phyloP scores from a whole-genome alignment of 192 early-diverging fungal genomes.

The Backusella mclennaniae region DNA sequence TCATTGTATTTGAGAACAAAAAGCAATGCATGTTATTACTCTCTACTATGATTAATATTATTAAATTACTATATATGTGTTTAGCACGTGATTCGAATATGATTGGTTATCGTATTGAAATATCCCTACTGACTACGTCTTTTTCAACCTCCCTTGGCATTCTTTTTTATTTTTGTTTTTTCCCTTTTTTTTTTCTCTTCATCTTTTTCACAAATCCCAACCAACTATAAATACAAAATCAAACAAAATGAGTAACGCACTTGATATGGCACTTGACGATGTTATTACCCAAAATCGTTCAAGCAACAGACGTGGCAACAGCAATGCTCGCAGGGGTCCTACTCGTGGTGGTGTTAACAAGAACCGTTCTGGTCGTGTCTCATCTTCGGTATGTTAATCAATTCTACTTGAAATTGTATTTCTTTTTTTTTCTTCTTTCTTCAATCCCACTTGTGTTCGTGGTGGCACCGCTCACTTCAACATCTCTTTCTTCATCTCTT shows the following conservation, averaged over 20 bases:
- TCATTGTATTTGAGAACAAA: not conserved
- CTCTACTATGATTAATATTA: not conserved
- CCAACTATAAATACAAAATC: not conserved
- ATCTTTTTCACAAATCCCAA: not conserved
- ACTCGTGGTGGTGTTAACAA: constrained; percentile 16
- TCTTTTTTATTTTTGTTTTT: not conserved
- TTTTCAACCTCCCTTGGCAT: constrained; percentile 1
- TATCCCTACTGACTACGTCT: not conserved
- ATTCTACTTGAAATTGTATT: constrained; percentile 10
- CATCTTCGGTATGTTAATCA: constrained; percentile 31
- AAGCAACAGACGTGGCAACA: constrained; percentile 9
- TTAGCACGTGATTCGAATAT: not conserved
- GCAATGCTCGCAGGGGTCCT: not conserved
- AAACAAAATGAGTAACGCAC: constrained; percentile 16
- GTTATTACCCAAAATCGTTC: constrained; percentile 19
- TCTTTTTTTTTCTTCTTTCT: constrained; percentile 7
- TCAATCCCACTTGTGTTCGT: constrained; percentile 7
- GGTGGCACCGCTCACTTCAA: constrained; percentile 2
- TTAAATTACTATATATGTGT: not conserved
- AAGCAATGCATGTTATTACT: not conserved
- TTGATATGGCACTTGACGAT: constrained; percentile 35
- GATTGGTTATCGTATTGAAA: not conserved
- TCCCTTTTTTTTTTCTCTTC: not conserved
- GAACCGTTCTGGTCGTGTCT: constrained; percentile 21
- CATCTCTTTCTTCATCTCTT: not conserved